A percentile compares a stretch with the other conserved stretches of the same genome.
phyloP scores from a whole-genome alignment of 148 eudicot species.

The Rhododendron ferrugineum region DNA sequence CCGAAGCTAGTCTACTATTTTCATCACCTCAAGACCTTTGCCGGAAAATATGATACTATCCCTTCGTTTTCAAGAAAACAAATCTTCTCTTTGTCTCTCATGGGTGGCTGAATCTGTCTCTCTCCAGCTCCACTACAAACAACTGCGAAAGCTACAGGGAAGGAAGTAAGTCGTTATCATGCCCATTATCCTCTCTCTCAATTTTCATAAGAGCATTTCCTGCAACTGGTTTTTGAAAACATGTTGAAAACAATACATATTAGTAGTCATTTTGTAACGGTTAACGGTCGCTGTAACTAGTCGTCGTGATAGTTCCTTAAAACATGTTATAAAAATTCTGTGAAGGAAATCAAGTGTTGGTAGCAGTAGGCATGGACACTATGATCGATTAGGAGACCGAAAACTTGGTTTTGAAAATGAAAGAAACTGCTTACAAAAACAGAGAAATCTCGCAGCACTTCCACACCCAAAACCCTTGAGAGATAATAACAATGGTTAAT shows the following conservation, averaged over 20 bases:
- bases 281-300: constrained; percentile 27
- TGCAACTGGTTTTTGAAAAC: neutral
- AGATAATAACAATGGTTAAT: constrained; percentile 19
- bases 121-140: constrained; percentile 21
- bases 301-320: constrained; percentile 21
- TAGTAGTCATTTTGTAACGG: constrained; percentile 2
- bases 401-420: constrained; percentile 10
- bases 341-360: neutral
- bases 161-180: constrained; percentile 30
- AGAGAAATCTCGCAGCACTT: neutral
- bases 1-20: neutral
- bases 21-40: constrained; percentile 5
- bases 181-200: neutral
- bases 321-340: neutral
- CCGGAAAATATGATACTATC: neutral
- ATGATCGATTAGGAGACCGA: constrained; percentile 16
- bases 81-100: neutral
- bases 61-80: constrained; percentile 15
- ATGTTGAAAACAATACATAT: neutral
- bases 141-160: constrained; percentile 24
- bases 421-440: constrained; percentile 21
- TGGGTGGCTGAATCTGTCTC: constrained; percentile 15
- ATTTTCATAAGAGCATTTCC: neutral
- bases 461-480: neutral
- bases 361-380: neutral